Evolutionary conservation across 805 yeast genomes (phyloP), one percentile per base, ranked within the genome.

Genomic region (Kockiozyma suomiensis): DNA sequence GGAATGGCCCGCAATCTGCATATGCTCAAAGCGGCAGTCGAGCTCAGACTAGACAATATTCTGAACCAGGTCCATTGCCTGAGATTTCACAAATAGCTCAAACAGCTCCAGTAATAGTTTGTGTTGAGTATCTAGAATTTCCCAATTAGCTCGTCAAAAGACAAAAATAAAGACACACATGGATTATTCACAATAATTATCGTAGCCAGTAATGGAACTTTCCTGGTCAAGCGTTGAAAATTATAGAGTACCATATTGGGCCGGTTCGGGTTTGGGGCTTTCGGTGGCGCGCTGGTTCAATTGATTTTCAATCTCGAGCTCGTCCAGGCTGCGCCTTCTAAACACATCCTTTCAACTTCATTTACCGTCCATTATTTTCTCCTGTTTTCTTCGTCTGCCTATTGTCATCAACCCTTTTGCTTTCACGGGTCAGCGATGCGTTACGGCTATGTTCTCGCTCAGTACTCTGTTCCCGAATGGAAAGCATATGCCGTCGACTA

Each of bases 381-480:
- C 41, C 23, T 33, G 28, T 21, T n/a, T 5, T 15, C 51, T 23
- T 48, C 28, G 4, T 48, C 51, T 17, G 30, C 51, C 8, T 13
- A 13, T 1, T 17, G 13, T 12, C 13, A 5, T n/a, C n/a, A n/a
- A n/a, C 8, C 26, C 28, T 10, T 19, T 35, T 23, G 8, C 37
- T 41, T 35, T n/a, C 13, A 30, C 30, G 21, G 32, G 19, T 38
- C 42, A 28, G 56, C n/a, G n/a, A 92, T 92, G 98, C 93, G 90
- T 75, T 92, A 91, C 73, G 97, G 97, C 53, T 79, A 83, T 43
- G 91, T 87, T 69, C 79, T 92, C 23, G 77, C 81, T 54, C 84
- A 82, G 65, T 80, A 90, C 67, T 87, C 96, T 12, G 87, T 90
- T 25, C 90, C 92, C 1, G 94, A 89, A 75, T 92, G 98, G 97